phyloP scores from a whole-genome alignment of 495 filamentous ascomycete species.

The Neurospora sp. region DNA sequence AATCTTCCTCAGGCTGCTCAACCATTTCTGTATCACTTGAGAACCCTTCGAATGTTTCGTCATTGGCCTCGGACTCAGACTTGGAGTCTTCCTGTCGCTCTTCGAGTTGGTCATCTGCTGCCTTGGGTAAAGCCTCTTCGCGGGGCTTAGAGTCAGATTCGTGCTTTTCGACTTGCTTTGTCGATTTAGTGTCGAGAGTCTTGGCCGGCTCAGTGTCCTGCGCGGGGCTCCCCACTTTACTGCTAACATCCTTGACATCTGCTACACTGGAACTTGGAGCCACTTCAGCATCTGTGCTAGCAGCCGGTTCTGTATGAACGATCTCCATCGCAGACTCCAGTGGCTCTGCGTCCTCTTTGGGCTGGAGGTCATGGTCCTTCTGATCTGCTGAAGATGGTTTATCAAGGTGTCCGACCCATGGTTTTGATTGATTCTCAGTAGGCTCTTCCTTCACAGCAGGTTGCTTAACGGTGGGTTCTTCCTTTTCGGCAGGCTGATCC shows the following conservation, averaged over 20 bases:
- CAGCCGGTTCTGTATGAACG: neutral
- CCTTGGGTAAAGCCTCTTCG: neutral
- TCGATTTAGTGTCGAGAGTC: neutral
- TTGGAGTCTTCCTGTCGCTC: neutral
- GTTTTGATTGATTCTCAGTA: neutral
- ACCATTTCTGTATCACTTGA: neutral
- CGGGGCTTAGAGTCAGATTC: neutral
- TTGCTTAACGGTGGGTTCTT: neutral
- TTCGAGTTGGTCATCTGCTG: neutral
- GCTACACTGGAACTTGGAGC: neutral
- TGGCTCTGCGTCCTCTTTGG: neutral
- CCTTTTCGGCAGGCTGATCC: neutral
- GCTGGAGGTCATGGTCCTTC: neutral
- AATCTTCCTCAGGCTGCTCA: neutral
- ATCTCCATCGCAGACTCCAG: neutral
- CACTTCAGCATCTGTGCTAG: neutral
- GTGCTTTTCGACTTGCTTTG: neutral
- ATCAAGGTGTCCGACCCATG: neutral
- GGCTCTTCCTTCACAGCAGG: neutral
- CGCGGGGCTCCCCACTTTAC: neutral
- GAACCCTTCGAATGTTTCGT: neutral
- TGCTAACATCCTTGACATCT: neutral
- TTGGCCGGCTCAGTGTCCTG: neutral
- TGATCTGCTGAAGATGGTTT: neutral
- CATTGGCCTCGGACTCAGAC: neutral